Percentiles rank a stretch among this genome's conserved stretches.
Evolutionary conservation across 2,329 filamentous ascomycete species (phyloP).

Genomic region (Cordyceps cateniannulata): DNA sequence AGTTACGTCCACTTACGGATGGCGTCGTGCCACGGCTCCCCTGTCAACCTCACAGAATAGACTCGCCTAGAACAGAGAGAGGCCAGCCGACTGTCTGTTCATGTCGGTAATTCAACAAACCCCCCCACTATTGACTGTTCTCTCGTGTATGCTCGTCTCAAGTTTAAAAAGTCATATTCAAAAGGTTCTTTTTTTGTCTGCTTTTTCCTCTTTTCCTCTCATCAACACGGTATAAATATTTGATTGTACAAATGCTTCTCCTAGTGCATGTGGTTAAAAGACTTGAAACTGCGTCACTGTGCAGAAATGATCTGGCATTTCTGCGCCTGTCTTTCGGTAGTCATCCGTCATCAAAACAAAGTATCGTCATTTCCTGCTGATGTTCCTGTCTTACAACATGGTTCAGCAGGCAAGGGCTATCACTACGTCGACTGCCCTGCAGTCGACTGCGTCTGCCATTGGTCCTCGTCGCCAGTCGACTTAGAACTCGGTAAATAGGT

Average conservation of each 20-base stretch:
- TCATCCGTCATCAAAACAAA: constrained; percentile 3
- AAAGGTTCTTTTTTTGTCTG: background rate
- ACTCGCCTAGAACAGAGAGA: background rate
- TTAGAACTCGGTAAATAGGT: constrained; percentile 72
- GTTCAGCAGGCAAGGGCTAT: background rate
- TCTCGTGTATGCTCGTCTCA: background rate
- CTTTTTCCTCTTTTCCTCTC: background rate
- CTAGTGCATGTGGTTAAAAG: constrained; percentile 4
- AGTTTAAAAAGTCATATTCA: background rate
- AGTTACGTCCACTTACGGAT: constrained; percentile 3
- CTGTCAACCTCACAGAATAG: background rate
- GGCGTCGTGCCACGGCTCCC: background rate
- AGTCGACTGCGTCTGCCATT: background rate
- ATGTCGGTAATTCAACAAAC: background rate
- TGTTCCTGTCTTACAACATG: background rate
- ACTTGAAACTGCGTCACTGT: background rate
- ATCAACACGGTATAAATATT: constrained; percentile 6
- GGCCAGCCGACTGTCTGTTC: background rate
- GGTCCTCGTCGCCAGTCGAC: background rate
- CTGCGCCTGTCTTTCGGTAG: background rate
- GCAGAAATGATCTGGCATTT: background rate
- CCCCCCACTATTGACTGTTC: background rate
- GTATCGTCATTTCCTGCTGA: background rate
- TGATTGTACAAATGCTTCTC: constrained; percentile 11
- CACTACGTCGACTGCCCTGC: background rate